Conservation (phyloP, 345 rosid species). For the Boechera divaricarpa region DNA sequence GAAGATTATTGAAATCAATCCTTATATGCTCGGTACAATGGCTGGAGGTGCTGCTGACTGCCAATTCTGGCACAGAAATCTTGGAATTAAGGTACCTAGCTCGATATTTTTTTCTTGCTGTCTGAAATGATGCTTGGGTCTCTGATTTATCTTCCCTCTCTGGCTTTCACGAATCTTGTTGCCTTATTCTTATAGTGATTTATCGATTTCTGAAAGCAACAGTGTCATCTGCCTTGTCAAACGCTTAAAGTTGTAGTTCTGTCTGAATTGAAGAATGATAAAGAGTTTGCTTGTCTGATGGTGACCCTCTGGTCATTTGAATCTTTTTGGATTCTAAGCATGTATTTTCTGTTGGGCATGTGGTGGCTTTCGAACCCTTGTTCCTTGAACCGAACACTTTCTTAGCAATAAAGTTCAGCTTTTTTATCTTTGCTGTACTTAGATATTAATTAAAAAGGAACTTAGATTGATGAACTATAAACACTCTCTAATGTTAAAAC, state of each 20-base stretch:
- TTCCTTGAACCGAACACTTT: neutral
- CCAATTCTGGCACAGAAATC: constrained; percentile 96
- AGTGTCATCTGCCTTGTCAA: neutral
- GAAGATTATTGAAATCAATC: constrained; percentile 94
- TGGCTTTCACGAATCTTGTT: constrained; percentile 9
- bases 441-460: neutral
- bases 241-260: neutral
- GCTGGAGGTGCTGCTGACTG: constrained; percentile 99
- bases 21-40: constrained; percentile 95
- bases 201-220: neutral
- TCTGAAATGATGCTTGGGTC: constrained; percentile 6
- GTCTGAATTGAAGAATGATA: neutral
- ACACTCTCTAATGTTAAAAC: constrained; percentile 2
- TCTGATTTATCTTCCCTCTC: neutral
- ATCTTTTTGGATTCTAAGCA: neutral
- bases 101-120: neutral
- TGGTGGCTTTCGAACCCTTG: constrained; percentile 23
- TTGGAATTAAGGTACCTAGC: constrained; percentile 77
- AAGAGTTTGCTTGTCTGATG: neutral
- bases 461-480: neutral
- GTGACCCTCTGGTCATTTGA: neutral
- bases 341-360: constrained; percentile 1
- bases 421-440: neutral
- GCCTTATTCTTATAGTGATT: constrained; percentile 6
- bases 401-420: neutral